Base-by-base conservation (phyloP, 2,329 filamentous ascomycete genomes). In the Penicillium sclerotigenum region DNA sequence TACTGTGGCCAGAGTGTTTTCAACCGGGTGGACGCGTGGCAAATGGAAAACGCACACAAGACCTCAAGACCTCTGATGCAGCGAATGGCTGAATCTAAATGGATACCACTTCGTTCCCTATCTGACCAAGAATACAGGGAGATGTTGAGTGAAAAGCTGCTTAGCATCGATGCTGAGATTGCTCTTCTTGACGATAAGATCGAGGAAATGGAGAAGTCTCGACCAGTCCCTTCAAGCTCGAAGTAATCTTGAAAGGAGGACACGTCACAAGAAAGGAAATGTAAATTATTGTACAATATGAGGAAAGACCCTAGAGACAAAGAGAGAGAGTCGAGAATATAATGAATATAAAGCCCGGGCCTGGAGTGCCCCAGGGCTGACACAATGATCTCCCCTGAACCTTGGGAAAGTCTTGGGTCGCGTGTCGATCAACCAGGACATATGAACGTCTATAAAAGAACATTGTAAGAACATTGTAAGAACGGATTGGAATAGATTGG, bases 151-250 rank as follows among this genome's bases (percentile, higher is more conserved):
- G 88, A 92, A 70, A 90, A 87, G 73, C 75, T 91, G 38, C 70
- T 93, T 26, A 81, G 79, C 59, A 75, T 93, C 3, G 87, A 94
- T 61, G 88, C 84, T 1, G 88, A 93, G 59, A 91, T 94, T 71
- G 86, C 89, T 0, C 72, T 94, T 5, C 79, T 93, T 34, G 89
- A 94, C 65, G 90, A 93, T 52, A 85, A 84, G 66, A 89, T 94
- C 62, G 81, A 79, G 46, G 78, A 74, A 37, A 67, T 86, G 28
- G 77, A 75, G 63, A 67, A 67, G 36, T 58, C 62, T 26, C 58
- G 61, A 26, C 61, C 64, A 13, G 31, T 28, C 13, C 11, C 45
- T 24, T 37, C 58, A 28, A 26, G 34, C 36, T 26, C 49, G 24
- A 54, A 63, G 43, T 59, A 48, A 59, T 1, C 2, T 14, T 28